Evolutionary conservation across 768 basidiomycete genomes (phyloP), one percentile per base, ranked within the genome.

Genomic region (Amanita rimosa): DNA sequence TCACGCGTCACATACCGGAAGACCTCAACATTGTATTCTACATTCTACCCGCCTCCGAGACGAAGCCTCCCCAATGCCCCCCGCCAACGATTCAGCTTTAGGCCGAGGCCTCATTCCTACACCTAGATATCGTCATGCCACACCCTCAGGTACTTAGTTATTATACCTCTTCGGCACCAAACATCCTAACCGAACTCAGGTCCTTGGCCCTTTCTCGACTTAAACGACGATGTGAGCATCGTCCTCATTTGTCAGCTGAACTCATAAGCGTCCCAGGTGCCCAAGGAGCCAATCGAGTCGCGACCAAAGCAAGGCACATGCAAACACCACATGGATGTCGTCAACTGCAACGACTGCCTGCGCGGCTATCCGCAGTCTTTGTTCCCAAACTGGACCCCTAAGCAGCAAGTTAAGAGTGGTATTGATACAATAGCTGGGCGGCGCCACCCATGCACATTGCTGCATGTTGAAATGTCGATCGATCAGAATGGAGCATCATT

Each of bases 341-440:
- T 16, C n/a, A n/a, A 42, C 0, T 49, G 48, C 33, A 26, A 43
- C 10, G 22, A 6, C 3, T 73, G 71, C 52, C 69, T 67, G 66
- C 60, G 36, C 38, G 61, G 59, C 0, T 74, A 73, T 46, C 72
- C 72, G 5, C 67, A 72, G 44, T 71, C 71, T 4, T 59, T 60
- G 38, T 81, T 75, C 53, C 76, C 74, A 9, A 80, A 78, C 49
- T 79, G 79, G 79, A 78, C 75, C 0, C 52, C 58, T 6, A 55
- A 54, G 8, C 78, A 79, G 50, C 64, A 70, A 4, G 54, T 55
- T 35, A 66, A 66, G 46, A 72, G 71, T 54, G 62, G 64, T 41
- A 72, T 74, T 24, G 49, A 56, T 9, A 55, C 56, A 10, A 69
- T 67, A 1, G 64, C 70, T 22, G 39, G 48, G 1, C 57, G 65